Conservation (phyloP, 345 rosid species). For the Firmiana major region DNA sequence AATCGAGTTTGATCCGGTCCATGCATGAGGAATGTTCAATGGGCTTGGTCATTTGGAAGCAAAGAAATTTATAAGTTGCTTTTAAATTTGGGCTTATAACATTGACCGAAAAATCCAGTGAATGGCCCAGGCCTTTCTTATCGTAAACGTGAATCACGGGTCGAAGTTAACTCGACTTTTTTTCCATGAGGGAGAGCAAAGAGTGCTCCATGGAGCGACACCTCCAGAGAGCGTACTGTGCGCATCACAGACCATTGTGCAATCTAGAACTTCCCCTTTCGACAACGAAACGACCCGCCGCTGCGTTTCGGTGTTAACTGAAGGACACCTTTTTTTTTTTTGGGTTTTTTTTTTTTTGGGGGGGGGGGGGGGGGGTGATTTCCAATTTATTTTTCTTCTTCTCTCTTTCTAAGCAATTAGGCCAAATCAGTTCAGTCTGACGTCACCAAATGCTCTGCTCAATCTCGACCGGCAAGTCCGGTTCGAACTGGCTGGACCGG, state of each 20-base stretch:
- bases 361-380: too few relatives aligned
- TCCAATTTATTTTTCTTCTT: background rate
- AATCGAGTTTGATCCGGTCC: too few relatives aligned
- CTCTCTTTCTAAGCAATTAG: constrained; percentile 19
- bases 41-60: too few relatives aligned
- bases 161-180: background rate
- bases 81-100: background rate
- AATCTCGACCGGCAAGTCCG: constrained; percentile 46
- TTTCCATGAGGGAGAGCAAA: background rate
- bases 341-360: too few relatives aligned
- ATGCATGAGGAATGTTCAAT: too few relatives aligned
- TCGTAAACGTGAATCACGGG: constrained; percentile 1
- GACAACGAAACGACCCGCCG: background rate
- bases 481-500: constrained; percentile 80
- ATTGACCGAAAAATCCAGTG: background rate
- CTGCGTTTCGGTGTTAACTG: background rate
- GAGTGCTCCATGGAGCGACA: background rate
- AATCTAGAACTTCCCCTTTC: background rate
- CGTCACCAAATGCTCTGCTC: constrained; percentile 58
- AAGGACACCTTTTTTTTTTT: background rate
- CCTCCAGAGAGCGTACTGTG: background rate
- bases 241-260: background rate
- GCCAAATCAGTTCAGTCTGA: background rate
- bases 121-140: background rate
- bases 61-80: background rate